Evolutionary conservation across 148 eudicot genomes (phyloP), one percentile per base, ranked within the genome.

Genomic region (Suaeda aralocaspica): DNA sequence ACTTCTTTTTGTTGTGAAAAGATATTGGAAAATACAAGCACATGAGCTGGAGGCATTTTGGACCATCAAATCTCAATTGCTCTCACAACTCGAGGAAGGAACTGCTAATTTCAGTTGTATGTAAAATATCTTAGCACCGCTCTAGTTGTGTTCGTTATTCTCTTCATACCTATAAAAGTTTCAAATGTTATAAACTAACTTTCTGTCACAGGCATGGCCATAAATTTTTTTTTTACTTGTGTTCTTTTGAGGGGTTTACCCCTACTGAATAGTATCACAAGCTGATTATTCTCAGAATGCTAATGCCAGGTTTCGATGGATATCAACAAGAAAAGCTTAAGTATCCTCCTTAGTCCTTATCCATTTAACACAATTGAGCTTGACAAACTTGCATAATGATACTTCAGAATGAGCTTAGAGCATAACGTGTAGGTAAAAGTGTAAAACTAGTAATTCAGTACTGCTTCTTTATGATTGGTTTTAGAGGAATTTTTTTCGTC

Each of bases 361-460:
- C 99, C 99, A 46, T 72, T 95, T 66, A 91, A 87, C 79, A 95
- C 99, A 28, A 84, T 95, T 76, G 99, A 95, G 92, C 99, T 95
- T 72, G 99, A 95, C 75, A 95, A 89, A 68, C 97, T 97, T 50
- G 97, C 99, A 62, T 95, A 97, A 7, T 91, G 99, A 28, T 88
- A 91, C 83, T 91, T 89, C 72, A 78, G 93, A 62, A 91, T 95
- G 93, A 86, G 99, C 80, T 88, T 97, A 36, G 91, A 88, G 60
- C 86, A 82, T 26, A 91, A 96, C 64, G 91, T 95, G 99, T 91
- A 95, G 96, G 98, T 88, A 72, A 48, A 74, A 44, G n/a, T n/a
- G n/a, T n/a, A n/a, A n/a, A n/a, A n/a, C n/a, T 45, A 24, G 14
- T 15, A 4, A 13, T 15, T 7, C n/a, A 29, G 49, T 66, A 50